Percentiles rank a stretch among this genome's conserved stretches.
Evolutionary conservation across 345 rosid species (phyloP).

Genomic region (Eucalyptus urophylla): DNA sequence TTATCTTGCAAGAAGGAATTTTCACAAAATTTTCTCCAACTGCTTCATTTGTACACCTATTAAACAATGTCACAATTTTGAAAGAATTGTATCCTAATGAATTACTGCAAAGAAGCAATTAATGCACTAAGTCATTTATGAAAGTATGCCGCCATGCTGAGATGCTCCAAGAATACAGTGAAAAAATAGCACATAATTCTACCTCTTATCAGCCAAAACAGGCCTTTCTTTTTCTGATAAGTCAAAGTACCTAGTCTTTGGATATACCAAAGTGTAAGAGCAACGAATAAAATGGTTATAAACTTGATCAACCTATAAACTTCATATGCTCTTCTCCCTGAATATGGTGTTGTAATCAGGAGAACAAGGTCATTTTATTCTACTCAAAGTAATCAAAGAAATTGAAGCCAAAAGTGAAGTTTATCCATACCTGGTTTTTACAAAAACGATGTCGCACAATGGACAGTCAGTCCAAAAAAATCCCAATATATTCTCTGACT

Average conservation of each 20-base stretch:
- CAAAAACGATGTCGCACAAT: slow-evolving; percentile 63
- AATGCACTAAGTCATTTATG: neutral
- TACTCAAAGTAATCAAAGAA: neutral
- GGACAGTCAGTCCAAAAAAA: slow-evolving; percentile 98
- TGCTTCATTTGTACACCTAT: neutral
- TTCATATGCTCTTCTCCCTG: neutral
- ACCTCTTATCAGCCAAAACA: neutral
- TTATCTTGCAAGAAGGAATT: neutral
- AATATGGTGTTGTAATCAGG: neutral
- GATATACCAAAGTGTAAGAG: neutral
- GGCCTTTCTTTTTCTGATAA: neutral
- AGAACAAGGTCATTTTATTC: neutral
- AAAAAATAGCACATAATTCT: neutral
- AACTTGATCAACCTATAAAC: neutral
- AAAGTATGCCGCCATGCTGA: neutral
- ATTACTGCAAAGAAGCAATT: neutral
- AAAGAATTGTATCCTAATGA: neutral
- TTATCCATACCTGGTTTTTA: slow-evolving; percentile 73
- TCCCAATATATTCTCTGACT: slow-evolving; percentile 79
- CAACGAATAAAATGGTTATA: neutral
- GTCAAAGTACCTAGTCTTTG: neutral
- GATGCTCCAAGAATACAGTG: neutral
- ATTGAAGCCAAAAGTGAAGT: neutral
- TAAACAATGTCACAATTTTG: neutral
- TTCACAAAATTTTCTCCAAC: neutral